A percentile compares a stretch with the other conserved stretches of the same genome.
These are phyloP conservation scores for Pichia sporocuriosa DNA, from an alignment of 805 yeast species.

Conservation along the genomic window DNA sequence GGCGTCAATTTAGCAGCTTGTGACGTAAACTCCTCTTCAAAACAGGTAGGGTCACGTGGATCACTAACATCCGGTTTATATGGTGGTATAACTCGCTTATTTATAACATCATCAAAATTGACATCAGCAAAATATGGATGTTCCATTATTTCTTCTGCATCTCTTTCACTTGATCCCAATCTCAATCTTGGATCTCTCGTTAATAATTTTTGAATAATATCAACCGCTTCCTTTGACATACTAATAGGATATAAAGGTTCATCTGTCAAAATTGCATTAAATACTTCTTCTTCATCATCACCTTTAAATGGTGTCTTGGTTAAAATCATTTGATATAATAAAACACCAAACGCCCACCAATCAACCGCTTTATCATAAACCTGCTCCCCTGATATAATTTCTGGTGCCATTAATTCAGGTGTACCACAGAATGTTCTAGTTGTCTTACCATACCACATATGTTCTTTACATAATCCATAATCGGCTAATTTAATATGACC, in stretches of 20 bases:
- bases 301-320: conserved; percentile 98
- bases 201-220: conserved; percentile 81
- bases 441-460: conserved; percentile 53
- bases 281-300: conserved; percentile 80
- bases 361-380: conserved; percentile 91
- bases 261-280: conserved; percentile 92
- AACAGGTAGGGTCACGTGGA: conserved; percentile 87
- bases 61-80: conserved; percentile 80
- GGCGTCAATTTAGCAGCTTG: conserved; percentile 95
- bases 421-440: conserved; percentile 98
- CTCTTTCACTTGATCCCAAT: conserved; percentile 80
- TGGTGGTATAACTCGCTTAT: conserved; percentile 75
- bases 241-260: conserved; percentile 95
- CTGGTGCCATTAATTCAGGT: conserved; percentile 99
- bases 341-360: conserved; percentile 99
- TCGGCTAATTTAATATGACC: conserved; percentile 98
- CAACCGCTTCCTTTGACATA: conserved; percentile 95
- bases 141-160: conserved; percentile 90
- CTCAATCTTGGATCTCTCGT: conserved; percentile 84
- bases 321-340: conserved; percentile 90
- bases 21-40: conserved; percentile 90
- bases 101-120: conserved; percentile 78
- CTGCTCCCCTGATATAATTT: conserved; percentile 78
- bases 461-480: conserved; percentile 94
- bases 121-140: conserved; percentile 91